Base-by-base conservation (phyloP, 495 filamentous ascomycete genomes). In the Clohesyomyces aquaticus region DNA sequence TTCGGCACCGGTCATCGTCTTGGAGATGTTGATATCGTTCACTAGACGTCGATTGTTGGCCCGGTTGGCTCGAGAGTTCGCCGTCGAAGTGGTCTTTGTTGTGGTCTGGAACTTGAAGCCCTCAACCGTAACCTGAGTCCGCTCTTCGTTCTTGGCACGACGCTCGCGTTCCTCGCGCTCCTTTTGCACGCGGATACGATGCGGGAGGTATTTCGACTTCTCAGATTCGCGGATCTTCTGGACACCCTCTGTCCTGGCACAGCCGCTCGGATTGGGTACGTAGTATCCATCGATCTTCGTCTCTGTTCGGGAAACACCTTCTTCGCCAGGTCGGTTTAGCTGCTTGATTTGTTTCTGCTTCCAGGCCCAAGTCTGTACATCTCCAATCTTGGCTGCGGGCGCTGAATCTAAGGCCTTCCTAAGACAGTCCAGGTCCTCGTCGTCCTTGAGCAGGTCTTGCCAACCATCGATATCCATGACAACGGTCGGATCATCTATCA, bases 131-230 rank as follows among this genome's bases (percentile, higher is more conserved):
- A 82, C 85, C 3, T 83, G 75, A 85, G 45, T 85, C 83, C 32
- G 9, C 26, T 28, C 49, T 28, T 87, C 85, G 67, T 84, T 87
- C 71, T 88, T 89, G 4, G 87, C 90, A 55, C 83, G 83, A 4
- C 89, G 90, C 75, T 95, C 87, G 12, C 91, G 88, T 72, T 93
- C 91, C 74, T 96, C 92, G 23, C 92, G 84, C 18, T 88, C 90
- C 70, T 87, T 90, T 71, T 95, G 88, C 50, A 99, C 91, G 66
- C 92, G 93, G 76, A 99, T 91, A 53, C 95, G 91, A 80, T 99
- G 94, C 8, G 95, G 94, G 1, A 99, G 85, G 68, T 99, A 99
- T 73, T 95, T 95, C 28, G 92, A 96, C 77, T 99, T 99, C 72
- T 98, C 95, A 0, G 91, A 88, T 70, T 99, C 92, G 46, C 94